Percentiles rank a stretch among this genome's conserved stretches.
phyloP scores from a whole-genome alignment of 2,329 filamentous ascomycete genomes.

The Pseudogymnoascus sp. region DNA sequence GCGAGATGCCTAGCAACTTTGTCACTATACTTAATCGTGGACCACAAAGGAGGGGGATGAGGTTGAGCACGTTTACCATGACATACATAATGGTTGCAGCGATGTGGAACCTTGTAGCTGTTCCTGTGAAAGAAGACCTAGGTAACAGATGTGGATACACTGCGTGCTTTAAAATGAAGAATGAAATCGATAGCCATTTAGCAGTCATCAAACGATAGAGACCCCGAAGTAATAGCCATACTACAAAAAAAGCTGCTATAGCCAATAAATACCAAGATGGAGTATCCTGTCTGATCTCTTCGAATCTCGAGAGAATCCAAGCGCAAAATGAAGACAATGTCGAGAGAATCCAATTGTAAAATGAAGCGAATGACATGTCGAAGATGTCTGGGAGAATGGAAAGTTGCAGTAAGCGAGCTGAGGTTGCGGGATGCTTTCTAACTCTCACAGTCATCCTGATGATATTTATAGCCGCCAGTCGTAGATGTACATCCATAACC shows the following conservation, averaged over 20 bases:
- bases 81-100: slow-evolving; percentile 9
- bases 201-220: slow-evolving; percentile 12
- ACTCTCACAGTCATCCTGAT: background rate
- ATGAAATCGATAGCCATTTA: slow-evolving; percentile 6
- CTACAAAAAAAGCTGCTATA: slow-evolving; percentile 13
- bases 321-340: slow-evolving; percentile 11
- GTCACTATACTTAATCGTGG: slow-evolving; percentile 10
- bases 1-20: slow-evolving; percentile 12
- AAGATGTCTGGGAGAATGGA: background rate
- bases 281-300: slow-evolving; percentile 9
- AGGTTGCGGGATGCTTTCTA: background rate
- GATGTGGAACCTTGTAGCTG: slow-evolving; percentile 11
- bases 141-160: slow-evolving; percentile 14
- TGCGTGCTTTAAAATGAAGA: slow-evolving; percentile 14
- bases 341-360: background rate
- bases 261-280: slow-evolving; percentile 13
- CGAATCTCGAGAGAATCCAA: slow-evolving; percentile 11
- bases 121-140: slow-evolving; percentile 14
- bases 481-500: no score
- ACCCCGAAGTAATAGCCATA: slow-evolving; percentile 13
- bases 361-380: background rate
- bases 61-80: slow-evolving; percentile 13
- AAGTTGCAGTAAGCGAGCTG: background rate
- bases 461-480: no score
- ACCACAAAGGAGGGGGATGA: slow-evolving; percentile 16